Conservation (phyloP, 2,329 filamentous ascomycete species). For the Pochonia chlamydosporia region DNA sequence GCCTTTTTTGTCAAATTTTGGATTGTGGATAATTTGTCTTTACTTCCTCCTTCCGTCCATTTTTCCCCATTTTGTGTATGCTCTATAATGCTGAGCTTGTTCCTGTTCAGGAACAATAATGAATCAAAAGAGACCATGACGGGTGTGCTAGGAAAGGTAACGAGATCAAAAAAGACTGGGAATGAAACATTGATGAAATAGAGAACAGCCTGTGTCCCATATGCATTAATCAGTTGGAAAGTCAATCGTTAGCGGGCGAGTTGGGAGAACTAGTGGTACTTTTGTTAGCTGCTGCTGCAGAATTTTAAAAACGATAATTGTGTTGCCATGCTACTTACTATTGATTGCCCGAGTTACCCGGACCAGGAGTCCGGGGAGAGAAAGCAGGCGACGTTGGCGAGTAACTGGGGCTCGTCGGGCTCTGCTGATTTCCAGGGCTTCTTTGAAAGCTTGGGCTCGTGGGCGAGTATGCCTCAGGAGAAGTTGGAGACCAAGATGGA, state of each 20-base stretch:
- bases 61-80: constrained; percentile 1
- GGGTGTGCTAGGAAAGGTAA: neutral
- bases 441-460: constrained; percentile 56
- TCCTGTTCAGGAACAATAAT: neutral
- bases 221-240: constrained; percentile 26
- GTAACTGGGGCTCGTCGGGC: constrained; percentile 65
- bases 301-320: neutral
- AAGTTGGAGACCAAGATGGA: constrained; percentile 74
- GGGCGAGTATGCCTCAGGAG: constrained; percentile 57
- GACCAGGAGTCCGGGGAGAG: constrained; percentile 40
- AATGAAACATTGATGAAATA: constrained; percentile 14
- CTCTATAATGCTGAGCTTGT: constrained; percentile 4
- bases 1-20: neutral
- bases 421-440: constrained; percentile 47
- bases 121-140: neutral
- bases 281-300: constrained; percentile 18
- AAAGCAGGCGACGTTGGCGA: constrained; percentile 55
- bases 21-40: neutral
- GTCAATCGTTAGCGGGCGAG: constrained; percentile 35
- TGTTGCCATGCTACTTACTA: constrained; percentile 24
- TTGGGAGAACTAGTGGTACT: constrained; percentile 34
- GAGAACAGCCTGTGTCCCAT: constrained; percentile 26
- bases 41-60: constrained; percentile 1
- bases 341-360: constrained; percentile 36
- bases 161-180: neutral